Conservation (phyloP, 1,139 yeast genomes). For the Yamadazyma triangularis region DNA sequence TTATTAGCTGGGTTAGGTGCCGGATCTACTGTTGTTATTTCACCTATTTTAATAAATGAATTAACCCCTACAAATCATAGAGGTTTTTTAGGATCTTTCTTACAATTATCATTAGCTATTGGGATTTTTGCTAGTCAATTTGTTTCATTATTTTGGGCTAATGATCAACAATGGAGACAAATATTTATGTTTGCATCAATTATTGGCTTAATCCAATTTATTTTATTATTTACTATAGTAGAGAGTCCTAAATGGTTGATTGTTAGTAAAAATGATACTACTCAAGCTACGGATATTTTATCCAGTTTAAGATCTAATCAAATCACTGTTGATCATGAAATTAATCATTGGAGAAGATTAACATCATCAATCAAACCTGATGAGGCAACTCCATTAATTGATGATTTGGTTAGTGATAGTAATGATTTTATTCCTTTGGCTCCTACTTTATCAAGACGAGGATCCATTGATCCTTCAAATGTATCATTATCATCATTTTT, state of each 20-base stretch:
- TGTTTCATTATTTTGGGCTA: conserved; percentile 28
- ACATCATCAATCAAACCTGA: conserved; percentile 9
- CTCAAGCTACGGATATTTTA: conserved; percentile 24
- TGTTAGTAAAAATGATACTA: conserved; percentile 23
- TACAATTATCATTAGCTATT: conserved; percentile 33
- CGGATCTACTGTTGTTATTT: conserved; percentile 32
- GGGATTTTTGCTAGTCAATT: conserved; percentile 33
- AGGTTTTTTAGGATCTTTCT: conserved; percentile 34
- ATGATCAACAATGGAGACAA: conserved; percentile 32
- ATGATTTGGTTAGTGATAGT: conserved; percentile 7
- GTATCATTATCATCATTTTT: conserved; percentile 23
- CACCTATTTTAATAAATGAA: conserved; percentile 37
- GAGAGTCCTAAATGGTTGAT: conserved; percentile 43
- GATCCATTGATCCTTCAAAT: conserved; percentile 26
- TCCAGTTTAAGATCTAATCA: conserved; percentile 25
- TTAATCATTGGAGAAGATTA: conserved; percentile 34
- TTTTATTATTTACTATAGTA: conserved; percentile 25
- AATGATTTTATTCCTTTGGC: conserved; percentile 1
- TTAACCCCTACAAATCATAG: conserved; percentile 35
- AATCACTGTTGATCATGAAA: conserved; percentile 27
- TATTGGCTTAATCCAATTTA: conserved; percentile 25
- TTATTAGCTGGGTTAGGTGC: conserved; percentile 35
- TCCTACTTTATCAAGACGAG: conserved; percentile 14
- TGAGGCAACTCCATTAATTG: conserved; percentile 11
- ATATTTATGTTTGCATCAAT: conserved; percentile 24